Base-by-base conservation (phyloP, 352 stramenopile species). In the Globisporangium lucens region DNA sequence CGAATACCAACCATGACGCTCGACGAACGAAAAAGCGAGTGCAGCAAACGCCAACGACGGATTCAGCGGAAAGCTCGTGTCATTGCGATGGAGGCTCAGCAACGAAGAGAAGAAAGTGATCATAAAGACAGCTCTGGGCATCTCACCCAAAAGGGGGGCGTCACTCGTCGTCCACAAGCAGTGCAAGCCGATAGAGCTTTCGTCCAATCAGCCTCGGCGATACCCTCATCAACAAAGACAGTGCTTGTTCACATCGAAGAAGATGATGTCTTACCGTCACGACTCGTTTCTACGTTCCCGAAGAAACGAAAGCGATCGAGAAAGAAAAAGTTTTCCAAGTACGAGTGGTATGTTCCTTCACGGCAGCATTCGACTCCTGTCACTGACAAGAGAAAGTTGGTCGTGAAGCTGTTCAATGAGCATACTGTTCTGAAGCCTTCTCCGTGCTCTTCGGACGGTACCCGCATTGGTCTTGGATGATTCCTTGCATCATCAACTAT, bases 31-130 rank as follows among this genome's bases (percentile, higher is more conserved):
- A 79, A 78, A 24, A 24, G 41, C 43, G 62, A 78, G 52, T 33
- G 56, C 27, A 70, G 66, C 13, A 17, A 61, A 15, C 74, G 68
- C 3, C 67, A 71, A 12, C 69, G 77, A 22, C 74, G 66, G 8
- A 62, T 88, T 17, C 78, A 78, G 13, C 77, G 73, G 77, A 82
- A 82, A 55, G 76, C 78, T 13, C 72, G 82, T 20, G 53, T 89
- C 24, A 82, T 90, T 24, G 78, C 82, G 38, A 90, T 89, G 80
- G 75, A 89, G 60, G 70, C 69, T 10, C 73, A 86, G 20, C 79
- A 89, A 43, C 67, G 73, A 33, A 67, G 77, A 4, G 69, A 79
- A 53, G 57, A 52, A 10, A 24, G 41, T 41, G 29, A 49, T 13
- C 7, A n/a, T 27, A 70, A 65, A 49, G 15, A 49, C 13, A 49